Evolutionary conservation across 495 filamentous ascomycete genomes (phyloP).

Genomic region (Lophiostoma macrostomum): DNA sequence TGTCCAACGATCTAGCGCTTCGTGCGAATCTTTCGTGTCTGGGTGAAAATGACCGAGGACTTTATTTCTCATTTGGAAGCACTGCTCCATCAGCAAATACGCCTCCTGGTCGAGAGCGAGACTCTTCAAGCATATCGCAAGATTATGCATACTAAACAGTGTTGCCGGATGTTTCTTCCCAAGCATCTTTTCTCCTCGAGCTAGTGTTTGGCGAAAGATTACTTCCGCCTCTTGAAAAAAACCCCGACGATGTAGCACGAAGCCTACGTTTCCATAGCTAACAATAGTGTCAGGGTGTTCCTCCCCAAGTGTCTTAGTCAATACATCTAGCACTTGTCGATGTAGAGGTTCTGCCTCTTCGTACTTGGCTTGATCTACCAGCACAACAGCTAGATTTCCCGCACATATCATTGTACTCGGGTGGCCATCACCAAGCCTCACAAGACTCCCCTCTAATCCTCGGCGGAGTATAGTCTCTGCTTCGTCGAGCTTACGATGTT

Average conservation of each 20-base stretch:
- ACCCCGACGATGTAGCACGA: background rate
- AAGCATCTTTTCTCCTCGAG: background rate
- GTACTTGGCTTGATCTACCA: background rate
- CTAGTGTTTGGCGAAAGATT: background rate
- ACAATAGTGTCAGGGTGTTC: background rate
- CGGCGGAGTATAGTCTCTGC: background rate
- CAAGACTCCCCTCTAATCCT: background rate
- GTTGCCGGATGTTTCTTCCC: too few relatives aligned
- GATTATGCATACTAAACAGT: too few relatives aligned
- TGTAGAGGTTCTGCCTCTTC: background rate
- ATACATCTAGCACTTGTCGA: background rate
- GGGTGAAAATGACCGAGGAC: too few relatives aligned
- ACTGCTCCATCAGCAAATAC: too few relatives aligned
- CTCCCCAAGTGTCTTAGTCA: background rate
- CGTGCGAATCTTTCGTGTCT: too few relatives aligned
- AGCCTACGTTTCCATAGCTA: background rate
- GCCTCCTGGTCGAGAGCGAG: too few relatives aligned
- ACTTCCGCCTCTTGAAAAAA: background rate
- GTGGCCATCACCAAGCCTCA: slow-evolving; percentile 1
- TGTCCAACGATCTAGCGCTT: too few relatives aligned
- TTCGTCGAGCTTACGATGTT: background rate
- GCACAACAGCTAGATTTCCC: background rate
- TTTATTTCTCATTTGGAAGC: too few relatives aligned
- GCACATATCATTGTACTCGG: background rate
- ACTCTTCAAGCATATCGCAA: too few relatives aligned